Evolutionary conservation across 306 rosid genomes (phyloP).

Genomic region (Citrullus colocynthis): DNA sequence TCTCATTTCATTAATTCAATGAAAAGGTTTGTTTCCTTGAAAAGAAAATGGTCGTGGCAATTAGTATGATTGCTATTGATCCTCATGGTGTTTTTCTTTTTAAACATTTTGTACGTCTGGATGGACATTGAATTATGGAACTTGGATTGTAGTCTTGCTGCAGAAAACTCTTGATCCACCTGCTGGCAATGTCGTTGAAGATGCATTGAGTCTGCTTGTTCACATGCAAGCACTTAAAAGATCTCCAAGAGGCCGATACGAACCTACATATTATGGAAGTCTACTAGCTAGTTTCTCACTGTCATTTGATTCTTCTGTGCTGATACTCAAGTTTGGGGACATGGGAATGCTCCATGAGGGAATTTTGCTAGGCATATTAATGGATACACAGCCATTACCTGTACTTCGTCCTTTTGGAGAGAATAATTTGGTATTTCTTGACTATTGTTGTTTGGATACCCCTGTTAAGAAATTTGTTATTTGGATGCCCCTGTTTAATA

Average conservation of each 20-base stretch:
- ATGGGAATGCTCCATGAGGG: constrained; percentile 78
- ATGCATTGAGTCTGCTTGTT: constrained; percentile 52
- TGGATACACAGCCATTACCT: constrained; percentile 78
- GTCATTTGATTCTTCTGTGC: constrained; percentile 70
- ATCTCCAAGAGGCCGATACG: constrained; percentile 53
- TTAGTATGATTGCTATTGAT: neutral
- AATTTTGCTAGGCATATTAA: constrained; percentile 64
- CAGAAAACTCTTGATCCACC: constrained; percentile 81
- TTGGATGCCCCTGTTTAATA: constrained; percentile 8
- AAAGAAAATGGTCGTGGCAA: neutral
- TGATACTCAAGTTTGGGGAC: constrained; percentile 73
- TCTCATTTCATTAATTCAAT: too few relatives aligned
- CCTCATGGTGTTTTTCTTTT: neutral
- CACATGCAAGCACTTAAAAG: constrained; percentile 45
- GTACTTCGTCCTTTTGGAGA: constrained; percentile 78
- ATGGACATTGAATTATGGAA: constrained; percentile 6
- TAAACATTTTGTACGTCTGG: neutral
- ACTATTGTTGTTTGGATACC: neutral
- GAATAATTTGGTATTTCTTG: constrained; percentile 46
- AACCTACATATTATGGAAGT: constrained; percentile 76
- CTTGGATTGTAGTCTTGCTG: constrained; percentile 46
- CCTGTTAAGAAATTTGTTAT: neutral
- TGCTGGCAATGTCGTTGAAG: constrained; percentile 49
- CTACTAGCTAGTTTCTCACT: constrained; percentile 61
- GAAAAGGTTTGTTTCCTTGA: too few relatives aligned